Evolutionary conservation across 371 early-diverging fungal species (phyloP), one percentile per base, ranked within the genome.

Genomic region (Mucor velutinosus): DNA sequence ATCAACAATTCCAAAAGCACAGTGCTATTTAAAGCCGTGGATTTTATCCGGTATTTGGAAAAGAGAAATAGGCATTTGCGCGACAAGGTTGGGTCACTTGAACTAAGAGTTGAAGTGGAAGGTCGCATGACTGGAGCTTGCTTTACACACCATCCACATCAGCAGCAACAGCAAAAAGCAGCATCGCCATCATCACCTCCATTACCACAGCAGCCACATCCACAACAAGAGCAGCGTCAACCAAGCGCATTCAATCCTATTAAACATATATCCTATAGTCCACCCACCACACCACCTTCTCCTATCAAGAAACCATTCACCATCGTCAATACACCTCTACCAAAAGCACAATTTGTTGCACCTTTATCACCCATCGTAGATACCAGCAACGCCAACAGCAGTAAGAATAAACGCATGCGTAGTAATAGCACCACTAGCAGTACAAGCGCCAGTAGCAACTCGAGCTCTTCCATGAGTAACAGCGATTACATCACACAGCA

Each of bases 1-100:
- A 72, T 81, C n/a, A 84, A 83, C 65, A 75, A 83, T 66, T 85
- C 85, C 27, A 87, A 86, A 63, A 81, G 84, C 30, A 80, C 80
- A 12, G 79, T 87, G 15, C 65, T 89, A n/a, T 78, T 79, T 62
- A 85, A 86, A 67, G 82, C 87, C 6, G 87, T 78, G 30, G 84
- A 84, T 39, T 84, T 75, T 33, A 83, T 86, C 33, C 67, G 71
- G 11, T 61, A 79, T 59, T 72, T 83, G 15, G 84, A 84, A 58
- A 72, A 75, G 25, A 71, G 81, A 41, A 88, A 84, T 57, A 74
- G 76, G 15, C 33, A 65, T 8, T 45, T 86, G 60, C 77, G 76
- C 49, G 86, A 86, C 14, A 86, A 86, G 65, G 76, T 86, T 7
- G 66, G 64, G 15, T 58, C 71, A 41, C 77, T 88, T 47, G 78